Evolutionary conservation across 306 rosid species (phyloP), one percentile per base, ranked within the genome.

Genomic region (Ammopiptanthus mongolicus): DNA sequence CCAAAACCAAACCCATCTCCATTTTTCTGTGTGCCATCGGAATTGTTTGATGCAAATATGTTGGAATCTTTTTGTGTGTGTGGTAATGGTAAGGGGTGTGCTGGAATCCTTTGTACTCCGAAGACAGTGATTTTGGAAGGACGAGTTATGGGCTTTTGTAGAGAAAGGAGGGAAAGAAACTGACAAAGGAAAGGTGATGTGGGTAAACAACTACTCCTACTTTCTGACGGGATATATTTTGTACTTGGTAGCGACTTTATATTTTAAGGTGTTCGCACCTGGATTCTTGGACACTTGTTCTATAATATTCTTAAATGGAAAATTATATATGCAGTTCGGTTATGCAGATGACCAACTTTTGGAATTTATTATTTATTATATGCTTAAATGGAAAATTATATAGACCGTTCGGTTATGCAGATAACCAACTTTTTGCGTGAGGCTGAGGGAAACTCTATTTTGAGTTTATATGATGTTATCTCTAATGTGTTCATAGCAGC

Each of bases 181-280:
- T 41, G 93, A 83, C 87, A 83, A 79, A 10, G 59, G 67, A 61
- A 50, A 42, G 80, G 56, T 71, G 80, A 56, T 83, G 78, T 87
- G 60, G 97, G 84, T 87, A 80, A 88, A 82, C 97, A 68, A 90
- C 91, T 79, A 14, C 75, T 77, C 88, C 92, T 81, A 84, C 84
- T 84, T 14, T 73, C 71, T 71, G 67, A 67, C 59, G 31, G 47
- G 47, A 51, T 80, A 59, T 55, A 25, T 44, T 44, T 60, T 58
- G 58, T 75, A 46, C 57, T 68, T 55, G 15, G 59, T 78, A 46
- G 58, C 71, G 63, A 58, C 50, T 51, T 42, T 19, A 31, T 37
- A 4, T 5, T 71, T 61, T 51, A 41, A 36, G 46, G 69, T 74
- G 52, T 82, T 76, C 85, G 73, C 28, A 66, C 81, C 18, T 62